A percentile compares a stretch with the other conserved stretches of the same genome.
phyloP scores from a whole-genome alignment of 495 filamentous ascomycete genomes.

The Poronia punctata region DNA sequence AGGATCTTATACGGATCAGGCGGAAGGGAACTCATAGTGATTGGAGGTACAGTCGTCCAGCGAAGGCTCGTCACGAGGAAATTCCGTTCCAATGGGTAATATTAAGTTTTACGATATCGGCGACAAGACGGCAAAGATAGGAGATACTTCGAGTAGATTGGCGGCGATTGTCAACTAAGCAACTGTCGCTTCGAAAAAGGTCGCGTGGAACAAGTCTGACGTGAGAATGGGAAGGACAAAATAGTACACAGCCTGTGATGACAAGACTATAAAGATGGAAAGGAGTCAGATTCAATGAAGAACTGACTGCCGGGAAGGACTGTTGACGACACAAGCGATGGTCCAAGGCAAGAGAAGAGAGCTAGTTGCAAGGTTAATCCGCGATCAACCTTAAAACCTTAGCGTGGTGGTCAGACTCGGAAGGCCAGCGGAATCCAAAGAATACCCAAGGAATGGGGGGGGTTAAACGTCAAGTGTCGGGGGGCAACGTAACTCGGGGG shows the following conservation, averaged over 20 bases:
- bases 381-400: slow-evolving; percentile 5
- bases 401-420: neutral
- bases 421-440: slow-evolving; percentile 9
- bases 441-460: too few species aligned
- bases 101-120: slow-evolving; percentile 9
- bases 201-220: slow-evolving; percentile 4
- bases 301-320: slow-evolving; percentile 15
- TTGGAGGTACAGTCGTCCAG: slow-evolving; percentile 18
- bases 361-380: slow-evolving; percentile 9
- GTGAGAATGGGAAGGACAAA: slow-evolving; percentile 9
- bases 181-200: slow-evolving; percentile 12
- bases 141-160: slow-evolving; percentile 3
- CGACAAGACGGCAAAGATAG: slow-evolving; percentile 8
- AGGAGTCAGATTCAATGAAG: slow-evolving; percentile 27
- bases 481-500: slow-evolving; percentile 17
- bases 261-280: slow-evolving; percentile 8
- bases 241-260: slow-evolving; percentile 18
- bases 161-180: slow-evolving; percentile 11
- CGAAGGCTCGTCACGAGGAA: slow-evolving; percentile 6
- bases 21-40: slow-evolving; percentile 58
- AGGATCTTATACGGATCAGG: slow-evolving; percentile 80
- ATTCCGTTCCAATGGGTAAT: slow-evolving; percentile 1
- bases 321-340: slow-evolving; percentile 3
- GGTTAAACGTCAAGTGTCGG: too few species aligned
- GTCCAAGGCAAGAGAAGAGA: slow-evolving; percentile 11